Conservation (phyloP, 2,329 filamentous ascomycete species). For the Pestalotiopsis sp. region DNA sequence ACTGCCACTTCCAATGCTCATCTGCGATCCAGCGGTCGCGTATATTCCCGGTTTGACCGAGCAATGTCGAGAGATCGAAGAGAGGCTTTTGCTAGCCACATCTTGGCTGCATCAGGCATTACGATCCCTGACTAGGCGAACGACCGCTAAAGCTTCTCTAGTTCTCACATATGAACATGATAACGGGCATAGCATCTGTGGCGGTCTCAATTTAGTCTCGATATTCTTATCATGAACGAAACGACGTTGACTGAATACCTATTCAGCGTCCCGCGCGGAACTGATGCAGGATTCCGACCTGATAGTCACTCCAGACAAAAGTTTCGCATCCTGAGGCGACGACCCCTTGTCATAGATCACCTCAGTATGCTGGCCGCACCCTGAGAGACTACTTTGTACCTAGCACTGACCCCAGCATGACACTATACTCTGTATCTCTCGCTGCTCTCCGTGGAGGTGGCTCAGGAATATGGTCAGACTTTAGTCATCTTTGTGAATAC, state of each 20-base stretch:
- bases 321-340: too few species aligned
- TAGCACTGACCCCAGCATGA: not conserved
- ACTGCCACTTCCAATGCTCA: not conserved
- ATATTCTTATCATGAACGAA: too few species aligned
- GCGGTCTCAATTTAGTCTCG: not conserved
- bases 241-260: too few species aligned
- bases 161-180: not conserved
- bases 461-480: not conserved
- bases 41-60: not conserved
- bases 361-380: not conserved
- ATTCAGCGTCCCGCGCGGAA: too few species aligned
- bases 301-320: too few species aligned
- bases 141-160: not conserved
- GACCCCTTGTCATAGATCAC: not conserved
- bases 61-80: not conserved
- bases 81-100: not conserved
- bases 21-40: not conserved
- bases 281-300: too few species aligned
- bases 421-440: not conserved
- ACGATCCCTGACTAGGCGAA: not conserved
- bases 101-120: not conserved
- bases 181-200: too few species aligned
- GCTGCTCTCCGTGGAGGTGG: not conserved
- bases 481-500: too few species aligned
- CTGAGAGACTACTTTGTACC: not conserved